Percentiles rank a stretch among this genome's conserved stretches.
These are phyloP conservation scores for Magnusiomyces sp. DNA, from an alignment of 1,139 yeast species.

Conservation along the genomic window DNA sequence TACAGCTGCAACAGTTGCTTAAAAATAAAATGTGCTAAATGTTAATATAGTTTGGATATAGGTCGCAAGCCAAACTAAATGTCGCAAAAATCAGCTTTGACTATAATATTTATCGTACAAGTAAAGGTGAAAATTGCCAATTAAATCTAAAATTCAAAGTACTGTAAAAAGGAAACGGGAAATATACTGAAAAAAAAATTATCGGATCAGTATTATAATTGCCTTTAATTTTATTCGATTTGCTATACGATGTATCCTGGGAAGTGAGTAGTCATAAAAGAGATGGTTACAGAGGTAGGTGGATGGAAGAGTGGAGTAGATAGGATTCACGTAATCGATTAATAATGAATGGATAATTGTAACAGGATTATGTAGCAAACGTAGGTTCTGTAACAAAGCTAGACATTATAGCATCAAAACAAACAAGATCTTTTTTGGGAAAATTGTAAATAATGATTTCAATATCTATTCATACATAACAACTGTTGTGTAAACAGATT, in stretches of 20 bases:
- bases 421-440: background rate
- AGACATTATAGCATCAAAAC: no score
- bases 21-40: background rate
- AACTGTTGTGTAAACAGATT: background rate
- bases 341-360: no score
- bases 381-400: no score
- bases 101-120: background rate
- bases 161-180: background rate
- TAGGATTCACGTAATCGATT: no score
- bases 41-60: background rate
- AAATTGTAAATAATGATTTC: slow-evolving; percentile 7
- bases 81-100: no score
- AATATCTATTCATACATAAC: no score
- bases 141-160: background rate
- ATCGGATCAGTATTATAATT: background rate
- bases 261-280: background rate
- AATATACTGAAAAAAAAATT: background rate
- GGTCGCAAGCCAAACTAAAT: no score
- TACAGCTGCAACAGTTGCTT: background rate
- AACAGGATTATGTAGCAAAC: no score
- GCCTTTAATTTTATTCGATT: background rate
- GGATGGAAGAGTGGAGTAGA: no score
- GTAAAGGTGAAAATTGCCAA: background rate
- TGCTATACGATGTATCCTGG: background rate
- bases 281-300: no score